Base-by-base conservation (phyloP, 345 rosid genomes). In the Citrus maxima region DNA sequence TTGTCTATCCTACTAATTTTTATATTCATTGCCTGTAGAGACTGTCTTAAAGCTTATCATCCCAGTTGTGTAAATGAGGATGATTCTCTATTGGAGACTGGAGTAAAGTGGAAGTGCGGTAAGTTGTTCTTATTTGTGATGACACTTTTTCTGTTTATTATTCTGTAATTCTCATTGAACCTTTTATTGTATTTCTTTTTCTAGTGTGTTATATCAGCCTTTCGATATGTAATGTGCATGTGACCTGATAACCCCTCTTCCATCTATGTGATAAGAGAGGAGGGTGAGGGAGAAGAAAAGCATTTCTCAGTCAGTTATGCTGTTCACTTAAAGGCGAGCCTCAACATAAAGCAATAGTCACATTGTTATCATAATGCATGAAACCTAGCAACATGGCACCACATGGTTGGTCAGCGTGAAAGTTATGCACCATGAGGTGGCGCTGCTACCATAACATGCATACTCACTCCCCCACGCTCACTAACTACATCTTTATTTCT, bases 41-140 rank as follows among this genome's bases (percentile, higher is more conserved):
- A 80, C 67, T 90, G 90, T 60, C 72, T 78, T 10, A 88, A 90
- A 83, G 87, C 78, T 80, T 87, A 79, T 82, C 93, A 88, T 79
- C 83, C 85, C 0, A 30, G 32, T 1, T 90, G 90, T 66, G 87
- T 83, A 6, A 79, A 49, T 22, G 73, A 78, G 66, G 85, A 85
- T 58, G 85, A 80, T 72, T 77, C 87, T 49, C 77, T 85, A 28
- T 54, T 84, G 85, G 68, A 79, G 54, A 79, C 76, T 40, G 77
- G 76, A 38, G 81, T 70, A 6, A 78, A 40, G 56, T 87, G 88
- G 88, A 67, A 6, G 63, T 90, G 88, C 55, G 82, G 90, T 90
- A 72, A 73, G 89, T 75, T 76, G n/a, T 74, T 69, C 2, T 4
- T 55, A 42, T 35, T n/a, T 54, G 10, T 62, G 10, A 37, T 59